Evolutionary conservation across 2,329 filamentous ascomycete genomes (phyloP).

Genomic region (Colletotrichum filicis): DNA sequence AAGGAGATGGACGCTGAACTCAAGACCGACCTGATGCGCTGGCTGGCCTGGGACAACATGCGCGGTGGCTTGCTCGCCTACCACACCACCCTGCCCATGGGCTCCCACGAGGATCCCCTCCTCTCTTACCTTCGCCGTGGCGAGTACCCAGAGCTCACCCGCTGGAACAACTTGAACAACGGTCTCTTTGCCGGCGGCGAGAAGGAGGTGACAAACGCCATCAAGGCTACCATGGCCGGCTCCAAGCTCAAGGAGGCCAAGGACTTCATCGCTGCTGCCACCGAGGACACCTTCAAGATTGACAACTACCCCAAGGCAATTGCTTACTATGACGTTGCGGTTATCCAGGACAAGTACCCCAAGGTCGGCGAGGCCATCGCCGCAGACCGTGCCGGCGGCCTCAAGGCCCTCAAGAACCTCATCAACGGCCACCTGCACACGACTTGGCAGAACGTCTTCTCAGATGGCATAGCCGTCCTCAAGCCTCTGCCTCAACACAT

Average conservation of each 20-base stretch:
- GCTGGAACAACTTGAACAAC: constrained; percentile 77
- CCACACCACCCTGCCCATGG: constrained; percentile 88
- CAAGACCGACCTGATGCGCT: constrained; percentile 79
- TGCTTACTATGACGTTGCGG: constrained; percentile 78
- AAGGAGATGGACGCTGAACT: constrained; percentile 68
- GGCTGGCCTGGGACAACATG: constrained; percentile 95
- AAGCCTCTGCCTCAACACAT: constrained; percentile 84
- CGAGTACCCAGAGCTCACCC: constrained; percentile 77
- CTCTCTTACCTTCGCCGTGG: constrained; percentile 80
- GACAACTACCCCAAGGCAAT: constrained; percentile 75
- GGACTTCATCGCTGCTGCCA: constrained; percentile 71
- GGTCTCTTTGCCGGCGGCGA: constrained; percentile 80
- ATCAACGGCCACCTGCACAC: constrained; percentile 88
- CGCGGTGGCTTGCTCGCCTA: constrained; percentile 83
- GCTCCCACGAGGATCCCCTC: constrained; percentile 75
- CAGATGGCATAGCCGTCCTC: constrained; percentile 80
- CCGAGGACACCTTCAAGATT: constrained; percentile 69
- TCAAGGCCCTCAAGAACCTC: constrained; percentile 75
- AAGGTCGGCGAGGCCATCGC: constrained; percentile 72
- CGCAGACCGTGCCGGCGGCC: constrained; percentile 67
- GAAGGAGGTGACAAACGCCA: constrained; percentile 69
- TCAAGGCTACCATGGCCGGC: constrained; percentile 69
- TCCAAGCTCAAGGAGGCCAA: constrained; percentile 66
- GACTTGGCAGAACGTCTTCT: constrained; percentile 84
- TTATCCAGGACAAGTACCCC: constrained; percentile 73